phyloP scores from a whole-genome alignment of 2,329 filamentous ascomycete species.

The Ilyonectria robusta region DNA sequence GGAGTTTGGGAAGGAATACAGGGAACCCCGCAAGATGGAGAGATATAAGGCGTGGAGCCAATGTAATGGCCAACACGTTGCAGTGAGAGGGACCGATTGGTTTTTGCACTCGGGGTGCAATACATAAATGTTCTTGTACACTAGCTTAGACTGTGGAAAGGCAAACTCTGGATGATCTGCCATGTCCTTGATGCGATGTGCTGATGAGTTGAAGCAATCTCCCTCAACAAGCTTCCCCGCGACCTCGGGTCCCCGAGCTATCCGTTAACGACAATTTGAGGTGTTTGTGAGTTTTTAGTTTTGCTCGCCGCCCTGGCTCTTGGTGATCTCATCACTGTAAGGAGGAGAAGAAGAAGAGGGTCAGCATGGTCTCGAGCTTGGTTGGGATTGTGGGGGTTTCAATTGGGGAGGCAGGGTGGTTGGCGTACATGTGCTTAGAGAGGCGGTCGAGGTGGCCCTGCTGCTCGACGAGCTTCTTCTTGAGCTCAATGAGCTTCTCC shows the following conservation, averaged over 20 bases:
- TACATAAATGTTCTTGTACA: conserved; percentile 56
- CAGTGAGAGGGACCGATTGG: conserved; percentile 28
- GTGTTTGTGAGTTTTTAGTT: conserved; percentile 56
- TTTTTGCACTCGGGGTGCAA: conserved; percentile 38
- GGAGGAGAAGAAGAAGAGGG: background rate
- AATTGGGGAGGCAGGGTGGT: conserved; percentile 23
- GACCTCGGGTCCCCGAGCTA: conserved; percentile 36
- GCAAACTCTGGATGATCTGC: conserved; percentile 40
- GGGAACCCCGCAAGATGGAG: conserved; percentile 33
- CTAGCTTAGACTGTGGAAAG: conserved; percentile 51
- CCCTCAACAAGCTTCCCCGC: conserved; percentile 37
- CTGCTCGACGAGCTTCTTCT: conserved; percentile 81
- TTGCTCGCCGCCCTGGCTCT: conserved; percentile 77
- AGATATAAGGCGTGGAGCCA: conserved; percentile 10
- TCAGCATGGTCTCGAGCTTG: conserved; percentile 30
- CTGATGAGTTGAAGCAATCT: conserved; percentile 35
- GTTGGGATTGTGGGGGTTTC: background rate
- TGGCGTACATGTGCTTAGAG: conserved; percentile 84
- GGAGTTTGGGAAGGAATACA: conserved; percentile 46
- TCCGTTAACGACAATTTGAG: conserved; percentile 33
- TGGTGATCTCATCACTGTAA: conserved; percentile 81
- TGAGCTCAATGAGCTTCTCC: conserved; percentile 87
- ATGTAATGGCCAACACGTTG: conserved; percentile 13
- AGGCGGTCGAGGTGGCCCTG: conserved; percentile 87
- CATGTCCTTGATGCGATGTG: conserved; percentile 32